These are phyloP conservation scores for Debaryomyces psychrophilus DNA, from an alignment of 1,139 yeast genomes.

Conservation along the genomic window DNA sequence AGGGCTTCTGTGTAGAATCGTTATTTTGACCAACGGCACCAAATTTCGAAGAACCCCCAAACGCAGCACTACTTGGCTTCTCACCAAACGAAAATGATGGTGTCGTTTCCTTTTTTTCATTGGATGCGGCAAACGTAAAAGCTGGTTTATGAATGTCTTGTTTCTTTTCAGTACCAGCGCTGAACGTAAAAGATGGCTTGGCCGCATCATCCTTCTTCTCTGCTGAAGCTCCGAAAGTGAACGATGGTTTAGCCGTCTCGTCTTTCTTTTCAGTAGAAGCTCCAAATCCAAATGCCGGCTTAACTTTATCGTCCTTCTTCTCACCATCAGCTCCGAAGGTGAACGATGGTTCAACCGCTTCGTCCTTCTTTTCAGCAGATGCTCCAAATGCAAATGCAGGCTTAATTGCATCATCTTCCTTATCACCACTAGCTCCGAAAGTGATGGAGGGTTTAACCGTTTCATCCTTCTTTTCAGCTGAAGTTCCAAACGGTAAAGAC, in stretches of 20 bases:
- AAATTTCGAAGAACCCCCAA: constrained; percentile 10
- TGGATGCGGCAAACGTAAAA: constrained; percentile 14
- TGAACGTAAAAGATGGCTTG: constrained; percentile 14
- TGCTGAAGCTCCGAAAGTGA: constrained; percentile 15
- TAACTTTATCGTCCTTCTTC: neutral
- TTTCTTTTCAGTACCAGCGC: constrained; percentile 15
- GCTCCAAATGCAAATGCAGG: constrained; percentile 11
- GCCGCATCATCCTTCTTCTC: constrained; percentile 10
- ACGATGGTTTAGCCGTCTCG: constrained; percentile 13
- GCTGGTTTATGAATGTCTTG: constrained; percentile 8
- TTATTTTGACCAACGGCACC: constrained; percentile 10
- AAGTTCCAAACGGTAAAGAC: neutral
- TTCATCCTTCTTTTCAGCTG: neutral
- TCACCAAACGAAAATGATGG: constrained; percentile 15
- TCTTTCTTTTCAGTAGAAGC: constrained; percentile 8
- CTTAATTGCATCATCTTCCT: neutral
- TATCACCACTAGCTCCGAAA: neutral
- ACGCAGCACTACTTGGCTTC: neutral
- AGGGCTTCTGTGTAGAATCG: constrained; percentile 10
- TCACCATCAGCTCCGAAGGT: constrained; percentile 1
- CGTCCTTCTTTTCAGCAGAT: constrained; percentile 11
- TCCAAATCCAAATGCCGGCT: constrained; percentile 16
- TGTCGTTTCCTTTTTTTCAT: constrained; percentile 10
- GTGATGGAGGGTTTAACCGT: neutral
- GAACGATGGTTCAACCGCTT: constrained; percentile 7